Conservation (phyloP, 352 stramenopile species). For the Elongisporangium prolatum region DNA sequence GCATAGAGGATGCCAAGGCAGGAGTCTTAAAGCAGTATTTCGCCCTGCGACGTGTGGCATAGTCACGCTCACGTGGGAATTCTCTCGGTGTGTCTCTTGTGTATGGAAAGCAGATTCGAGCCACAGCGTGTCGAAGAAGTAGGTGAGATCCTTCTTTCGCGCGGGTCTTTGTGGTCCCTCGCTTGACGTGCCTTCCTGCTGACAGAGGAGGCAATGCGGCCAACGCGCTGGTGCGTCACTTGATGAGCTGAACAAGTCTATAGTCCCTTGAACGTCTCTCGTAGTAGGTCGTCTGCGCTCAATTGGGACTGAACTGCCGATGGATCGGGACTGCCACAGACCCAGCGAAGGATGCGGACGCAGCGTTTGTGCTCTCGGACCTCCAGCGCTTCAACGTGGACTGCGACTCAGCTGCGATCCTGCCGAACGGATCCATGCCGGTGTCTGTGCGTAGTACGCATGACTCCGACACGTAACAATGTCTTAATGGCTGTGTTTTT, state of each 20-base stretch:
- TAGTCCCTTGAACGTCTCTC: neutral
- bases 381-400: constrained; percentile 45
- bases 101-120: constrained; percentile 29
- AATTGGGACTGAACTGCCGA: constrained; percentile 40
- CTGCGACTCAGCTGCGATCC: constrained; percentile 27
- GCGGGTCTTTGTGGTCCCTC: neutral
- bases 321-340: constrained; percentile 67
- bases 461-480: neutral
- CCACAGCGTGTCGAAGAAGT: constrained; percentile 42
- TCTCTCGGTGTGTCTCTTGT: neutral
- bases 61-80: neutral
- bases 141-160: constrained; percentile 13
- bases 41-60: too few relatives aligned
- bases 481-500: neutral
- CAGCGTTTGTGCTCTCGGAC: constrained; percentile 44
- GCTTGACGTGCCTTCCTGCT: neutral
- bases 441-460: constrained; percentile 36
- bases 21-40: too few relatives aligned
- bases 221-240: constrained; percentile 39
- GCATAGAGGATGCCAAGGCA: constrained; percentile 58
- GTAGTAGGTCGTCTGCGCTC: constrained; percentile 47
- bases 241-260: neutral
- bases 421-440: constrained; percentile 47
- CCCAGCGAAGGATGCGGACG: constrained; percentile 40
- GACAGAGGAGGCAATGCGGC: constrained; percentile 60